Evolutionary conservation across 352 stramenopile species (phyloP), one percentile per base, ranked within the genome.

Genomic region (Halophytophthora polymorphica): DNA sequence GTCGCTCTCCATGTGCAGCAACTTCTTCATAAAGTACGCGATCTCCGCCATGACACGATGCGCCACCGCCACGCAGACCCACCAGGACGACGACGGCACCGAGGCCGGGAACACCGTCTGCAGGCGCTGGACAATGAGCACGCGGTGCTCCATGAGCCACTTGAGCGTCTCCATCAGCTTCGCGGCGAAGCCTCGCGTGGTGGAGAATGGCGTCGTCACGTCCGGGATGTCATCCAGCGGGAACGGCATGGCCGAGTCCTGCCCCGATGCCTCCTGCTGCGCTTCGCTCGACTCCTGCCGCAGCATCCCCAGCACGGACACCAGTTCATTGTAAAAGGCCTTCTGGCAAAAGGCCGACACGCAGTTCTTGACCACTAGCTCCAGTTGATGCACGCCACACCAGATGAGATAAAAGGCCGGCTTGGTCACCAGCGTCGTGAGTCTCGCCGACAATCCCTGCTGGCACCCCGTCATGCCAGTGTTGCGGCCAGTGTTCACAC

Each of bases 291-390:
- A 60, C 17, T 66, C 53, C 4, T 73, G 66, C 0, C 65, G 66
- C 14, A 84, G 34, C 1, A 48, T 55, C 19, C 66, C 64, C 21
- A 85, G 41, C n/a, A 83, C 43, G 1, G 46, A 49, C n/a, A 80
- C 61, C 6, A 87, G 53, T 34, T 83, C 62, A 31, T 82, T 63
- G 40, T 72, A 77, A 57, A 87, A 86, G 0, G 71, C 49, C n/a
- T 72, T 69, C 4, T 73, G 49, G 43, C 71, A 74, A 43, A 88
- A 71, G 1, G 62, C 42, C 0, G 39, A 50, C 8, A 86, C 61
- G 7, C 66, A 76, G 28, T 83, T 83, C 39, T 83, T 82, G 33
- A 82, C 69, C 5, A 86, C 73, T 41, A 79, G 45, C 47, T 88
- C 73, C 36, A 88, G 48, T 36, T 86, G 69, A 40, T 88, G 59